Conservation (phyloP, 345 rosid species). For the Eucalyptus sp. region DNA sequence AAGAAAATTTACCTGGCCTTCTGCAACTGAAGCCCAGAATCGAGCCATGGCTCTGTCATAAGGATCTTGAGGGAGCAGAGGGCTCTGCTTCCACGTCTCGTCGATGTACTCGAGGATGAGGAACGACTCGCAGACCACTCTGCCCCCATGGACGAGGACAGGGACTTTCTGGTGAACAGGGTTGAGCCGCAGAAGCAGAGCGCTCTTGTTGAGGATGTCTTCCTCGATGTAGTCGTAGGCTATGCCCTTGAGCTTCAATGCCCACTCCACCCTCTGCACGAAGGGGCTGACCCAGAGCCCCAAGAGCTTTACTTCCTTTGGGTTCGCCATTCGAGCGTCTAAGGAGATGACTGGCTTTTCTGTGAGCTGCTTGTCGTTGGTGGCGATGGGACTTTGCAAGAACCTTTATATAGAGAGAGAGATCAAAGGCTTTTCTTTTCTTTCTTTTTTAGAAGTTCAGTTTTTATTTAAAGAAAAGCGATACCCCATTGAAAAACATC, state of each 20-base stretch:
- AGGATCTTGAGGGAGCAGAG: constrained; percentile 27
- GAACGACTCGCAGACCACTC: constrained; percentile 3
- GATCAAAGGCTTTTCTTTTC: not conserved
- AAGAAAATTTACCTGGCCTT: constrained; percentile 5
- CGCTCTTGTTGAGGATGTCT: constrained; percentile 9
- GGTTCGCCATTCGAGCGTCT: not conserved
- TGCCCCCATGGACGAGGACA: constrained; percentile 2
- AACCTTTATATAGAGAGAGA: not conserved
- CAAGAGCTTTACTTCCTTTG: not conserved
- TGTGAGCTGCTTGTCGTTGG: not conserved
- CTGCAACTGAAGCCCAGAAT: constrained; percentile 22
- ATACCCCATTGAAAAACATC: too few relatives aligned
- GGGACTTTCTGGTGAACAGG: constrained; percentile 5
- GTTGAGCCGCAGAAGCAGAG: not conserved
- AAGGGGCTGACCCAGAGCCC: constrained; percentile 4
- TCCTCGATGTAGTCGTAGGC: not conserved
- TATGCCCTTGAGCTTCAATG: constrained; percentile 6
- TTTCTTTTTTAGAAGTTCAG: too few relatives aligned
- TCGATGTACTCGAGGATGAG: constrained; percentile 19
- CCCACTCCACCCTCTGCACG: not conserved
- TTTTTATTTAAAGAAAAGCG: not conserved
- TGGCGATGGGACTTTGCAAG: not conserved
- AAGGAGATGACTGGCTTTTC: too few relatives aligned
- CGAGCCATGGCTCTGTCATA: constrained; percentile 14
- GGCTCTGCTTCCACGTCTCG: constrained; percentile 18